phyloP scores from a whole-genome alignment of 2,329 filamentous ascomycete species.

The Pseudogymnoascus pannorum region DNA sequence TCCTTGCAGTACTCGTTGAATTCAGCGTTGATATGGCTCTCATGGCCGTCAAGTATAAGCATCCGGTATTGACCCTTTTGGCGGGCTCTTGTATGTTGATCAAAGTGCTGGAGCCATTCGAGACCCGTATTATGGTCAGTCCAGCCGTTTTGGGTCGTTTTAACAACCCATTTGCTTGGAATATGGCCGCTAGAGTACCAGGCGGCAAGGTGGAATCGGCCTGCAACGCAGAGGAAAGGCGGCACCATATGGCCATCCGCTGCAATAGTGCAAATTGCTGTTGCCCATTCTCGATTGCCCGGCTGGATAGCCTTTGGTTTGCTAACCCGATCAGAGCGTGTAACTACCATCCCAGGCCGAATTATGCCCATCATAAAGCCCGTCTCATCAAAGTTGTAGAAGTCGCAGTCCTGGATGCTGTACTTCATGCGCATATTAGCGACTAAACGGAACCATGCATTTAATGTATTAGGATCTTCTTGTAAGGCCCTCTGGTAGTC shows the following conservation, averaged over 20 bases:
- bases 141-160: slow-evolving; percentile 29
- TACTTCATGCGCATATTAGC: slow-evolving; percentile 18
- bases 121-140: slow-evolving; percentile 30
- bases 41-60: slow-evolving; percentile 32
- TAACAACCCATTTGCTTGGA: slow-evolving; percentile 25
- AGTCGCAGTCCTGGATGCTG: slow-evolving; percentile 16
- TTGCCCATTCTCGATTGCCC: slow-evolving; percentile 24
- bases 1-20: no score
- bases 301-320: slow-evolving; percentile 18
- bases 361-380: slow-evolving; percentile 22
- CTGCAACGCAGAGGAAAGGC: slow-evolving; percentile 23
- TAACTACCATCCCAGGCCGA: slow-evolving; percentile 17
- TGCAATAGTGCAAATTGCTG: slow-evolving; percentile 22
- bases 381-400: no score
- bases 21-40: no score
- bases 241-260: slow-evolving; percentile 18
- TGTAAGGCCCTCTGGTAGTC: slow-evolving; percentile 17
- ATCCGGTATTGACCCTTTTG: slow-evolving; percentile 27
- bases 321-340: slow-evolving; percentile 13
- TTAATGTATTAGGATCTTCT: slow-evolving; percentile 19
- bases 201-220: slow-evolving; percentile 17
- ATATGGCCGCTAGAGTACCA: slow-evolving; percentile 24
- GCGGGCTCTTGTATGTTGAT: slow-evolving; percentile 24
- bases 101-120: slow-evolving; percentile 32
- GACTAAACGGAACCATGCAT: slow-evolving; percentile 16